A percentile compares a stretch with the other conserved stretches of the same genome.
Evolutionary conservation across 2,329 filamentous ascomycete genomes (phyloP).

Genomic region (Phaeosphaeriaceae sp.): DNA sequence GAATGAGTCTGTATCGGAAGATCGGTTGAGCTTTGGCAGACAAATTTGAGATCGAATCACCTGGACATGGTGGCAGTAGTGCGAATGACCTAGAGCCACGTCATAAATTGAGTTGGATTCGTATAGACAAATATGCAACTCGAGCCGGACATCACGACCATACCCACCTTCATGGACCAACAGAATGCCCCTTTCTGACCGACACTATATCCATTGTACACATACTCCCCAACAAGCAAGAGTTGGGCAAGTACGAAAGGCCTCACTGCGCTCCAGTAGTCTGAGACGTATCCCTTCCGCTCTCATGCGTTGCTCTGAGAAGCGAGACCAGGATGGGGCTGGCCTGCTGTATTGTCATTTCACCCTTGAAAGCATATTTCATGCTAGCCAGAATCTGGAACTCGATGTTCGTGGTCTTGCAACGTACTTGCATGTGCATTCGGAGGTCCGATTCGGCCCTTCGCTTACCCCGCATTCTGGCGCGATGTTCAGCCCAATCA

Average conservation of each 20-base stretch:
- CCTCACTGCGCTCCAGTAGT: too few relatives aligned
- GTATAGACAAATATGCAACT: too few relatives aligned
- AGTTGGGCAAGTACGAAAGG: not conserved
- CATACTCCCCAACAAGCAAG: not conserved
- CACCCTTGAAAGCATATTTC: not conserved
- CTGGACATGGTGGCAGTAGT: too few relatives aligned
- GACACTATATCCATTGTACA: too few relatives aligned
- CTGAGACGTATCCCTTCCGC: not conserved
- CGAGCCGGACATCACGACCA: too few relatives aligned
- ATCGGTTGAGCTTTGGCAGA: too few relatives aligned
- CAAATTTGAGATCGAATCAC: too few relatives aligned
- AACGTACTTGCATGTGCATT: not conserved
- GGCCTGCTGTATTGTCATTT: not conserved
- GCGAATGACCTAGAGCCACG: too few relatives aligned
- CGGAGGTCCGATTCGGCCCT: not conserved
- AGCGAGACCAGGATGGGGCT: not conserved
- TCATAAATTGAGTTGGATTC: too few relatives aligned
- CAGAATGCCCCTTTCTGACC: too few relatives aligned
- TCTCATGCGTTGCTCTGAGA: not conserved
- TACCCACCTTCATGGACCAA: too few relatives aligned
- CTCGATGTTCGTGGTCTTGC: not conserved
- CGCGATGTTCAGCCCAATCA: not conserved
- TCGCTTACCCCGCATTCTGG: not conserved
- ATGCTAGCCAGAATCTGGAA: not conserved
- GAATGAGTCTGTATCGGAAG: too few relatives aligned